phyloP scores from a whole-genome alignment of 169 alveolate genomes.

The Neospora caninum region DNA sequence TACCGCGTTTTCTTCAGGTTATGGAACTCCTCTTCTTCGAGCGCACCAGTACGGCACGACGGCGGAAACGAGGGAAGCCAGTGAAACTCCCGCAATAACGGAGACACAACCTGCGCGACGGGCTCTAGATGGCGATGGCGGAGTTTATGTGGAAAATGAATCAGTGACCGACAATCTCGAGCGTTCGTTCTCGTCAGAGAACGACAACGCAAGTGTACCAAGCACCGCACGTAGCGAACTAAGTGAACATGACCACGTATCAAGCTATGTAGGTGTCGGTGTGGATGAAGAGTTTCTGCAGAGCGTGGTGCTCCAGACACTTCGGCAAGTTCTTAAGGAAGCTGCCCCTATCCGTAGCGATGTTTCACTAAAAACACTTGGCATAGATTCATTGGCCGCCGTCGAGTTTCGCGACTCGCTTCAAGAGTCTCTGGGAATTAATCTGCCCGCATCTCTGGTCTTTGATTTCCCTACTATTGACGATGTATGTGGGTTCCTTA shows the following conservation, averaged over 20 bases:
- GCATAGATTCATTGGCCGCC: constrained; percentile 78
- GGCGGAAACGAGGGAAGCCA: not conserved
- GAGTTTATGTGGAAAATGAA: no score
- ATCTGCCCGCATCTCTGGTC: constrained; percentile 72
- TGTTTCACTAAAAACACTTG: constrained; percentile 74
- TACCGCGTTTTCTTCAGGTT: not conserved
- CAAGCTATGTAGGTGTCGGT: not conserved
- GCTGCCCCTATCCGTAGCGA: not conserved
- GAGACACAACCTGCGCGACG: no score
- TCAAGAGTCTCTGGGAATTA: constrained; percentile 67
- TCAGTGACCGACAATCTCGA: no score
- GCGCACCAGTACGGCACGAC: not conserved
- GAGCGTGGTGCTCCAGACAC: not conserved
- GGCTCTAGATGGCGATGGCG: no score
- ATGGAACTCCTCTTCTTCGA: not conserved
- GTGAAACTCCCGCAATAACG: no score
- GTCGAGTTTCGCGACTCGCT: constrained; percentile 79
- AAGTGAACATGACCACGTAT: not conserved
- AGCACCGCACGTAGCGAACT: not conserved
- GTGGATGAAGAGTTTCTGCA: not conserved
- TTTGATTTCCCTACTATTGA: constrained; percentile 79
- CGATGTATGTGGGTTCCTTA: constrained; percentile 71
- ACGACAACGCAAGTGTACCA: not conserved
- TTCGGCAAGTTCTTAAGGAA: not conserved
- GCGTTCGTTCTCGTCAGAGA: not conserved